Evolutionary conservation across 1,139 yeast genomes (phyloP), one percentile per base, ranked within the genome.

Genomic region (Yamadazyma mexicana): DNA sequence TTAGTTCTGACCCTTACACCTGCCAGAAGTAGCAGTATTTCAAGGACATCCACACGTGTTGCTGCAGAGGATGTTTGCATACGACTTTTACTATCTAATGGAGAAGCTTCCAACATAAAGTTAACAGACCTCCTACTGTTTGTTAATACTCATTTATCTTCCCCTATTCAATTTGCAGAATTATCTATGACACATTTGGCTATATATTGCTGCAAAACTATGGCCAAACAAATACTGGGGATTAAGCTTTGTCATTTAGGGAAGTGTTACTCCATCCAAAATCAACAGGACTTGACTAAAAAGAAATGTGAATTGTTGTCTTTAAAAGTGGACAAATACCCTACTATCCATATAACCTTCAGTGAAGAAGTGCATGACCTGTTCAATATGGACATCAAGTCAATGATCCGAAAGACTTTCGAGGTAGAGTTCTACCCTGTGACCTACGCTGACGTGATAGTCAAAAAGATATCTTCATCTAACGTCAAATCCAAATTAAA

Each of bases 201-300:
- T 17, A 40, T 59, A 4, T 60, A 49, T 35, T 40, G 59, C 20
- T 44, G 45, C 17, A 17, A 46, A 10, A 32, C 45, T 11, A 30
- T 40, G 11, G 11, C 40, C 2, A 17, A 33, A 5, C 36, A 37
- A 33, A 38, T 56, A 24, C 45, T 45, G 40, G 42, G 46, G 27
- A 8, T 56, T 31, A 54, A 49, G 41, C 43, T 57, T 5, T 45
- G 51, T 11, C 59, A 54, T 35, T 41, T 50, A 38, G 62, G 62
- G 1, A 48, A 50, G 36, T 40, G 45, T 14, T 55, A 45, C 35
- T 17, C 38, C n/a, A 38, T 57, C 9, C 42, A 43, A 16, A 33
- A 20, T 2, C 32, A 29, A 12, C 20, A 17, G 15, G 51, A 45
- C 31, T 40, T 50, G 30, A 22, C 38, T 6, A 35, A 22, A 12